phyloP scores from a whole-genome alignment of 2,329 filamentous ascomycete genomes.

The Xylaria sp. region DNA sequence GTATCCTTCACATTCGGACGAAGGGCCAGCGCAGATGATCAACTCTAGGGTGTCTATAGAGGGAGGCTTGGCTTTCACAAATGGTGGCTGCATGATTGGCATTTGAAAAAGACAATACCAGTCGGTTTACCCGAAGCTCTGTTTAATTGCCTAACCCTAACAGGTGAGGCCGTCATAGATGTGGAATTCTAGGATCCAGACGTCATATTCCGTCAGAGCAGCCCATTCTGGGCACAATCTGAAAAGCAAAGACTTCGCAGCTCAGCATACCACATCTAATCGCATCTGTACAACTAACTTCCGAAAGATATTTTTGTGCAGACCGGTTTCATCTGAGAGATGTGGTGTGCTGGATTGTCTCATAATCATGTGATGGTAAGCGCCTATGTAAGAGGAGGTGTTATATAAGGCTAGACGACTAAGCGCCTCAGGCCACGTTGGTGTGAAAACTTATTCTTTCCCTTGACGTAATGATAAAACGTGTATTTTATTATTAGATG shows the following conservation, averaged over 20 bases:
- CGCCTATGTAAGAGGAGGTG: too few relatives aligned
- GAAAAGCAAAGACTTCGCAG: not conserved
- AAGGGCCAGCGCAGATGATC: slow-evolving; percentile 28
- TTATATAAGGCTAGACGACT: not conserved
- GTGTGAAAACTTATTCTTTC: too few relatives aligned
- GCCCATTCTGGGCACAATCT: too few relatives aligned
- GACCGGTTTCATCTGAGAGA: not conserved
- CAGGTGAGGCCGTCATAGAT: not conserved
- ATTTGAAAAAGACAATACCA: slow-evolving; percentile 8
- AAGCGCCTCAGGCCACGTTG: not conserved
- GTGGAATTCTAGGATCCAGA: not conserved
- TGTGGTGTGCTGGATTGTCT: not conserved
- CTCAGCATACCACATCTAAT: not conserved
- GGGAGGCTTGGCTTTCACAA: slow-evolving; percentile 4
- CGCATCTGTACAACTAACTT: not conserved
- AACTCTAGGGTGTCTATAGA: slow-evolving; percentile 2
- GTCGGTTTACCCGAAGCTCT: slow-evolving; percentile 12
- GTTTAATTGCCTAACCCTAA: slow-evolving; percentile 19
- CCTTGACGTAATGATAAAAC: too few relatives aligned
- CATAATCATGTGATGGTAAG: not conserved
- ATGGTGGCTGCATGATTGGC: slow-evolving; percentile 20
- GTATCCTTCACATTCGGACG: slow-evolving; percentile 11
- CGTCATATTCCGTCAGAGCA: slow-evolving; percentile 9
- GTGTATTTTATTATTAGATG: too few relatives aligned
- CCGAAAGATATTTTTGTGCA: not conserved